phyloP scores from a whole-genome alignment of 495 filamentous ascomycete genomes.

The Paragyromitra xinjiangensis region DNA sequence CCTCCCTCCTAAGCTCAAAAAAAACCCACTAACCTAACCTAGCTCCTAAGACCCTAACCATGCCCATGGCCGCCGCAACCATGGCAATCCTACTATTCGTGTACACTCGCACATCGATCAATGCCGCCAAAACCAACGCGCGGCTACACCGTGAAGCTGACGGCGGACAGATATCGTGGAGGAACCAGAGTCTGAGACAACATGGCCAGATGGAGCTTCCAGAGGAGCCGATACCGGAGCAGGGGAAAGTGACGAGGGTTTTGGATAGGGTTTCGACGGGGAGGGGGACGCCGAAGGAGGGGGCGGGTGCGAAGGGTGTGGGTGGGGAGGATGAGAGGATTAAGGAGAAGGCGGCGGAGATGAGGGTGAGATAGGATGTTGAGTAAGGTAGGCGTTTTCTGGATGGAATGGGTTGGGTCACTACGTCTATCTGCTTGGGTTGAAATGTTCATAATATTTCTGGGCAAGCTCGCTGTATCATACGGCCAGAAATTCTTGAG shows the following conservation, averaged over 20 bases:
- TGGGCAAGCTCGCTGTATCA: too few relatives aligned
- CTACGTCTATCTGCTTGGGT: background rate
- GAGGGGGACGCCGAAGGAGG: background rate
- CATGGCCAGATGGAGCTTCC: conserved; percentile 61
- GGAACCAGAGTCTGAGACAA: conserved; percentile 61
- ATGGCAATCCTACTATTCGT: conserved; percentile 63
- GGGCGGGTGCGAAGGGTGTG: background rate
- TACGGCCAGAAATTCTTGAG: too few relatives aligned
- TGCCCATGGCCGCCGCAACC: conserved; percentile 61
- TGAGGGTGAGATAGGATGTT: conserved; percentile 32
- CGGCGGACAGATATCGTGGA: conserved; percentile 63
- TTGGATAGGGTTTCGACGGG: conserved; percentile 40
- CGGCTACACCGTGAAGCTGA: conserved; percentile 61
- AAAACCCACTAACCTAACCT: conserved; percentile 31
- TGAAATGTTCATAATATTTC: too few relatives aligned
- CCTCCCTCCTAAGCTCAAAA: conserved; percentile 13
- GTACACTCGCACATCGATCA: conserved; percentile 61
- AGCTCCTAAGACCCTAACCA: conserved; percentile 41
- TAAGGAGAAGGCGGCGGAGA: conserved; percentile 37
- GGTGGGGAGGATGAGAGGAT: conserved; percentile 33
- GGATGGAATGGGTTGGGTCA: background rate
- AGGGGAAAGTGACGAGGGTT: conserved; percentile 31
- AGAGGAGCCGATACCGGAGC: conserved; percentile 44
- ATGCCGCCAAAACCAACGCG: conserved; percentile 61
- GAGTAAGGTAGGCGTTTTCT: background rate